A percentile compares a stretch with the other conserved stretches of the same genome.
These are phyloP conservation scores for Syzygium malaccense DNA, from an alignment of 441 rosid species.

Conservation along the genomic window DNA sequence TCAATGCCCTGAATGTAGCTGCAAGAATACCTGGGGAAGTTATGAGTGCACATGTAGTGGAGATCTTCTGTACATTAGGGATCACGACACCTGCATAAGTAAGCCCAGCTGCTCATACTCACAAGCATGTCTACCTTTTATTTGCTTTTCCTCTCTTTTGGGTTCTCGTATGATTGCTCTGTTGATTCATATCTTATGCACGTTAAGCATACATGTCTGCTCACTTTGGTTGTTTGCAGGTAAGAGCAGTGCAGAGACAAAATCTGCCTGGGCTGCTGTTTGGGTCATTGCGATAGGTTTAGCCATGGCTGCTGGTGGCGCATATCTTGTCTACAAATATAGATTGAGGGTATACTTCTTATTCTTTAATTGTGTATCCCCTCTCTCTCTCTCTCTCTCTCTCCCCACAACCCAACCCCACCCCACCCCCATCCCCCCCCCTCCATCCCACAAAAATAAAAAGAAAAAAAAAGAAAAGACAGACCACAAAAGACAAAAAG, in stretches of 20 bases:
- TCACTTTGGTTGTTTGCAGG: conserved; percentile 34
- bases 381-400: not conserved
- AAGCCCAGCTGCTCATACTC: conserved; percentile 12
- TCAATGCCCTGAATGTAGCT: conserved; percentile 86
- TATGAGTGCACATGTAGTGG: conserved; percentile 89
- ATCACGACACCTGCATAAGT: conserved; percentile 98
- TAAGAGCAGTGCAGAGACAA: conserved; percentile 54
- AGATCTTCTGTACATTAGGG: conserved; percentile 82
- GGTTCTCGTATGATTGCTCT: not conserved
- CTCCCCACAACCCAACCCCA: not conserved
- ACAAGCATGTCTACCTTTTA: not conserved
- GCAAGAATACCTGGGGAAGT: conserved; percentile 97
- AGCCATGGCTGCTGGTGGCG: conserved; percentile 80
- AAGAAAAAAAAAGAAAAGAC: not conserved
- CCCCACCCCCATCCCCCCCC: fast-evolving
- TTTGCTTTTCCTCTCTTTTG: not conserved
- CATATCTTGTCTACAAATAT: conserved; percentile 85
- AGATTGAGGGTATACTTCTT: conserved; percentile 65
- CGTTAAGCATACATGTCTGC: not conserved
- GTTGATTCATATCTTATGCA: not conserved
- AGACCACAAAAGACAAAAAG: not conserved
- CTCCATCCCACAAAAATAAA: fast-evolving
- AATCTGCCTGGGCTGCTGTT: conserved; percentile 78
- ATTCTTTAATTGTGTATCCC: not conserved
- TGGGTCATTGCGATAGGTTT: conserved; percentile 84